phyloP scores from a whole-genome alignment of 805 yeast genomes.

The Isabelozyma pseudorhagii region DNA sequence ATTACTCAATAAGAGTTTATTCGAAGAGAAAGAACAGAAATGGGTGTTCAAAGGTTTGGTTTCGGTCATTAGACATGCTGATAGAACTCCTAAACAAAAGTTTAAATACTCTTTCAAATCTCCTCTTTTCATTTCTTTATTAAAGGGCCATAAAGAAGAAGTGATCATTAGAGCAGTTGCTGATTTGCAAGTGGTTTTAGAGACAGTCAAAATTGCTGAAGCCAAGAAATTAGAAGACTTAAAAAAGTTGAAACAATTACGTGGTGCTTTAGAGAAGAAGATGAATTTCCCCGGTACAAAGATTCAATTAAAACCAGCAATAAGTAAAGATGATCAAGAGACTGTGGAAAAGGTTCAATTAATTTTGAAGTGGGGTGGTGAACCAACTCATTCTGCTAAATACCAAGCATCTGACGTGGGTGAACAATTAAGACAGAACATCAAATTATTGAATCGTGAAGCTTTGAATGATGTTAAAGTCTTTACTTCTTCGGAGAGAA shows the following conservation, averaged over 20 bases:
- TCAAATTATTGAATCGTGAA: slow-evolving; percentile 77
- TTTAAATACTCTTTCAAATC: slow-evolving; percentile 93
- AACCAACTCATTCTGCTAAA: slow-evolving; percentile 95
- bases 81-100: slow-evolving; percentile 97
- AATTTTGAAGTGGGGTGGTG: slow-evolving; percentile 98
- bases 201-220: slow-evolving; percentile 79
- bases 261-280: slow-evolving; percentile 84
- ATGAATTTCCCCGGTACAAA: slow-evolving; percentile 93
- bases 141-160: slow-evolving; percentile 94
- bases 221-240: slow-evolving; percentile 78
- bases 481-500: slow-evolving; percentile 88
- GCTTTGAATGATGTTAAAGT: slow-evolving; percentile 83
- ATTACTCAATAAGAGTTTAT: slow-evolving; percentile 32
- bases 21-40: slow-evolving; percentile 72
- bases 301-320: slow-evolving; percentile 88
- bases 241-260: slow-evolving; percentile 69
- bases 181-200: slow-evolving; percentile 80
- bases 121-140: slow-evolving; percentile 75
- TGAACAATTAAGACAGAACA: slow-evolving; percentile 91
- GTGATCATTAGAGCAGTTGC: slow-evolving; percentile 89
- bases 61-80: slow-evolving; percentile 92
- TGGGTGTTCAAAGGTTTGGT: slow-evolving; percentile 97
- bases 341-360: slow-evolving; percentile 93
- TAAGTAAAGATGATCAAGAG: slow-evolving; percentile 53
- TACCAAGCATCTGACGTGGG: slow-evolving; percentile 95